A percentile compares a stretch with the other conserved stretches of the same genome.
Conservation (phyloP, 768 basidiomycete genomes). For the Symmetrospora coprosmae region DNA sequence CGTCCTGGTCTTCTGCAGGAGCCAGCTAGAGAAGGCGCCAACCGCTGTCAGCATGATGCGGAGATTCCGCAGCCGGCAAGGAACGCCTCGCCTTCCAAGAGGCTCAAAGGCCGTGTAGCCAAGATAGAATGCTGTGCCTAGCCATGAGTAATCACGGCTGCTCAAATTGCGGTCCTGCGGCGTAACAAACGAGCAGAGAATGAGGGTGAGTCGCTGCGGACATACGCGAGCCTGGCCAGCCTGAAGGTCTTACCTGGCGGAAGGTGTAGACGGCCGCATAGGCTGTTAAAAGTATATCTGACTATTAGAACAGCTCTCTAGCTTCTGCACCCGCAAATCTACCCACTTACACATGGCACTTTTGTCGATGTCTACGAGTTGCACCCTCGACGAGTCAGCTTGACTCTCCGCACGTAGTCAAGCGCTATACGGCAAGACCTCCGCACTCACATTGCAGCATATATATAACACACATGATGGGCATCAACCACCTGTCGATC, state of each 20-base stretch:
- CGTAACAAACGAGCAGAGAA: neutral
- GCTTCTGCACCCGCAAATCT: neutral
- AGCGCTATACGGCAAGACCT: neutral
- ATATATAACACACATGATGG: slow-evolving; percentile 10
- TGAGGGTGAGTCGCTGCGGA: neutral
- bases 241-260: neutral
- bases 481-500: slow-evolving; percentile 11
- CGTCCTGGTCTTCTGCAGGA: slow-evolving; percentile 4
- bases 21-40: neutral
- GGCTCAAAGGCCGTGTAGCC: slow-evolving; percentile 4
- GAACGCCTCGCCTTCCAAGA: neutral
- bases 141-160: slow-evolving; percentile 10
- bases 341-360: slow-evolving; percentile 15
- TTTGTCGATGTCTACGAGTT: slow-evolving; percentile 9
- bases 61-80: neutral
- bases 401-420: neutral
- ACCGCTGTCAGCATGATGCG: no score
- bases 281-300: neutral
- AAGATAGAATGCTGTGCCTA: slow-evolving; percentile 14
- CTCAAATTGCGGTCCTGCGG: slow-evolving; percentile 2
- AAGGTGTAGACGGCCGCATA: slow-evolving; percentile 19
- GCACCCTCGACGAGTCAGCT: neutral
- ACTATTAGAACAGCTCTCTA: neutral
- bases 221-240: neutral
- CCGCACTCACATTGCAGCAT: neutral